Evolutionary conservation across 768 basidiomycete genomes (phyloP).

Genomic region (Phlegmacium glaucopus): DNA sequence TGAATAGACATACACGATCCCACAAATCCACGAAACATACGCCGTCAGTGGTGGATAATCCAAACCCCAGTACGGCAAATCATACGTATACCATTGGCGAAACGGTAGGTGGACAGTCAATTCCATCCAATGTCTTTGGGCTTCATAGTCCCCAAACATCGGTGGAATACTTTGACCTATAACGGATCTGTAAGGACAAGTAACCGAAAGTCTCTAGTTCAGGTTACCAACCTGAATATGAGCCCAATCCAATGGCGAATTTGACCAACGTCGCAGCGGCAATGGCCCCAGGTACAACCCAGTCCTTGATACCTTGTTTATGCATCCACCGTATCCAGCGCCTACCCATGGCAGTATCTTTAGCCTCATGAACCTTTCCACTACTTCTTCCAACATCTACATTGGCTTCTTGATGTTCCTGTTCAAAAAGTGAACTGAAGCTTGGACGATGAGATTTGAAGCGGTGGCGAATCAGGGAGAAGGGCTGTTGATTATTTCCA

Average conservation of each 20-base stretch:
- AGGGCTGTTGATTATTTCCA: not conserved
- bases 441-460: slow-evolving; percentile 21
- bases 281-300: slow-evolving; percentile 58
- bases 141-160: slow-evolving; percentile 91
- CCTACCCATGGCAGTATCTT: slow-evolving; percentile 42
- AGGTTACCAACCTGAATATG: slow-evolving; percentile 72
- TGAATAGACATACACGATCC: slow-evolving; percentile 54
- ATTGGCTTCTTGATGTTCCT: slow-evolving; percentile 27
- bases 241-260: slow-evolving; percentile 67
- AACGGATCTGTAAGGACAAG: not conserved
- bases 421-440: slow-evolving; percentile 38
- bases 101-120: slow-evolving; percentile 75
- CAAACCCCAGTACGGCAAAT: slow-evolving; percentile 89
- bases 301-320: slow-evolving; percentile 52
- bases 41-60: slow-evolving; percentile 96
- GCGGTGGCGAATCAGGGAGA: slow-evolving; percentile 3
- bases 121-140: slow-evolving; percentile 96
- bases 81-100: slow-evolving; percentile 83
- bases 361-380: slow-evolving; percentile 20
- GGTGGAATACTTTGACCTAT: slow-evolving; percentile 70
- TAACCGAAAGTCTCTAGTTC: not conserved
- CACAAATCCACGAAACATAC: slow-evolving; percentile 83
- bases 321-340: slow-evolving; percentile 83
- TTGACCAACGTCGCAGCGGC: slow-evolving; percentile 56
- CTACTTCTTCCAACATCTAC: slow-evolving; percentile 9